Percentiles rank a stretch among this genome's conserved stretches.
phyloP scores from a whole-genome alignment of 1,284 basidiomycete species.

The Ganoderma multipileum region DNA sequence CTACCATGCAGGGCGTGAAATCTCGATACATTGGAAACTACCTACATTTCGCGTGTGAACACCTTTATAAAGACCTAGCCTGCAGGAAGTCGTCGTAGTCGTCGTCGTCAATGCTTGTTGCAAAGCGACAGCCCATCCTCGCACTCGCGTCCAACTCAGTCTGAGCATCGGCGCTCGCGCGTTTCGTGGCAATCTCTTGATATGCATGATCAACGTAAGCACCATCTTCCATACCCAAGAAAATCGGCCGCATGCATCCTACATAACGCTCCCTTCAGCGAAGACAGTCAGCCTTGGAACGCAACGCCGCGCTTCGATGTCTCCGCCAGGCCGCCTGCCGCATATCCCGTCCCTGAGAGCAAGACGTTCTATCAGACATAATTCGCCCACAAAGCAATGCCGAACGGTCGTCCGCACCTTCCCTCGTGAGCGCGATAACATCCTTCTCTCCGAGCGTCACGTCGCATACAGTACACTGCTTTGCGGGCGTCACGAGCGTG shows the following conservation, averaged over 20 bases:
- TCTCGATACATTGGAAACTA: no score
- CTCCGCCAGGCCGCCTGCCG: slow-evolving; percentile 90
- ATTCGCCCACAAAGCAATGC: no score
- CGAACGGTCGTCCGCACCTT: slow-evolving; percentile 57
- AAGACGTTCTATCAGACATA: no score
- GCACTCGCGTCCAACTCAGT: no score
- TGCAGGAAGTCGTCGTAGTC: no score
- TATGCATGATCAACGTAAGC: background rate
- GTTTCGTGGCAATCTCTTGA: background rate
- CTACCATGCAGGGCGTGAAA: no score
- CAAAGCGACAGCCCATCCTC: no score
- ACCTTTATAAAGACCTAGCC: no score
- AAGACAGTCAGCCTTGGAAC: slow-evolving; percentile 70
- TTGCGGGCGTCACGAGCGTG: slow-evolving; percentile 75
- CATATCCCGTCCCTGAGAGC: slow-evolving; percentile 81
- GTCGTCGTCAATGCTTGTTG: no score
- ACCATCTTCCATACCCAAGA: background rate
- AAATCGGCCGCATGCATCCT: background rate
- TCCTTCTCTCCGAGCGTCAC: slow-evolving; percentile 65
- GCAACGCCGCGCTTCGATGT: slow-evolving; percentile 75
- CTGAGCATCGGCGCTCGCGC: no score
- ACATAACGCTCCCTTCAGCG: background rate
- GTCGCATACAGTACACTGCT: slow-evolving; percentile 88
- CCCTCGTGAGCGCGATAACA: slow-evolving; percentile 78
- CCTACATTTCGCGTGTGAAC: no score